A percentile compares a stretch with the other conserved stretches of the same genome.
These are phyloP conservation scores for Cryphonectria radicalis DNA, from an alignment of 2,329 filamentous ascomycete species.

Conservation along the genomic window DNA sequence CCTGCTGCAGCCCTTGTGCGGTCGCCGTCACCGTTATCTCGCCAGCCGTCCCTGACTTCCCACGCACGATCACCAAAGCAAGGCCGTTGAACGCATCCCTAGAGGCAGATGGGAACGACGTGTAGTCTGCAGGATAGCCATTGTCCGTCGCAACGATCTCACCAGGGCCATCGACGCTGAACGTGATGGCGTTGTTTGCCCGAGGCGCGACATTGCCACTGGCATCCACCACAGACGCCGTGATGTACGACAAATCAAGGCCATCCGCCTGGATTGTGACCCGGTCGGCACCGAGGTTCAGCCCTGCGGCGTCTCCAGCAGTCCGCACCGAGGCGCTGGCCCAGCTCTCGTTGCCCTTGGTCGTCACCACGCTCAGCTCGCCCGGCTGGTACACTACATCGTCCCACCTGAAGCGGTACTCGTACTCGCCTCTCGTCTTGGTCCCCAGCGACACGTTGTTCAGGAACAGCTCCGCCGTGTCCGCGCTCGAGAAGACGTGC, in stretches of 20 bases:
- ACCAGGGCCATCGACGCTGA: constrained; percentile 48
- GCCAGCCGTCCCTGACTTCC: constrained; percentile 34
- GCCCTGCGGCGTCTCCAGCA: constrained; percentile 42
- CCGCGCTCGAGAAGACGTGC: constrained; percentile 56
- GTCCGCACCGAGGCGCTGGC: constrained; percentile 48
- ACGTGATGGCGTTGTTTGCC: constrained; percentile 48
- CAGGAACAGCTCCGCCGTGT: constrained; percentile 59
- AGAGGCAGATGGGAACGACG: constrained; percentile 44
- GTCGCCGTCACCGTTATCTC: constrained; percentile 5
- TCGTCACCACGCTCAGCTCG: constrained; percentile 51
- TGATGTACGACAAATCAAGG: constrained; percentile 52
- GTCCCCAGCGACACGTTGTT: constrained; percentile 53
- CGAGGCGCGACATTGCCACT: constrained; percentile 48
- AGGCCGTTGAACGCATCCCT: constrained; percentile 48
- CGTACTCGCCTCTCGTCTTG: constrained; percentile 38
- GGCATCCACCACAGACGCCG: constrained; percentile 48
- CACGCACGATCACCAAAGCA: constrained; percentile 45
- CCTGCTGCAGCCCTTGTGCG: background rate
- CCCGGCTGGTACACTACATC: constrained; percentile 53
- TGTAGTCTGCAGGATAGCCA: constrained; percentile 52
- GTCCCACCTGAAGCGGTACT: constrained; percentile 60
- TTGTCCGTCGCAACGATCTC: constrained; percentile 57
- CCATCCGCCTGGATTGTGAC: constrained; percentile 45
- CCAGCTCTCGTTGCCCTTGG: constrained; percentile 53
- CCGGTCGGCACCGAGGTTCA: constrained; percentile 48